Percentiles rank a stretch among this genome's conserved stretches.
phyloP scores from a whole-genome alignment of 768 basidiomycete species.

The Rhodosporidiobolus odoratus region DNA sequence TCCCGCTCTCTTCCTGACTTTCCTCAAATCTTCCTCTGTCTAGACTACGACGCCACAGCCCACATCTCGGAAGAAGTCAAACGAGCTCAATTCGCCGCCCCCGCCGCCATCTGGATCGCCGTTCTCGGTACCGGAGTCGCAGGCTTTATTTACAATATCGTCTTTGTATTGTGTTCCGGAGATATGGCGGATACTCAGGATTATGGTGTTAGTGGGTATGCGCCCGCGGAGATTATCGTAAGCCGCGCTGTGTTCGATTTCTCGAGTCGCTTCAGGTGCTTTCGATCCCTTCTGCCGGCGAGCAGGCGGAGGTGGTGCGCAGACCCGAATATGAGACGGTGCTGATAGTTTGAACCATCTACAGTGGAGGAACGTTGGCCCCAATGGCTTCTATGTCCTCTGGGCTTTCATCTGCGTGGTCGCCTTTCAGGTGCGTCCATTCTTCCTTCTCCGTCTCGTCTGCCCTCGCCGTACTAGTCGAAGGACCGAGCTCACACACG shows the following conservation, averaged over 20 bases:
- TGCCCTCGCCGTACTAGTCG: too few relatives aligned
- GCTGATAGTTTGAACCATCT: conserved; percentile 52
- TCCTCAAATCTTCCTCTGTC: conserved; percentile 14
- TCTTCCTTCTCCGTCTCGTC: conserved; percentile 43
- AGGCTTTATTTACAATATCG: conserved; percentile 64
- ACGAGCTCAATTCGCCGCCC: conserved; percentile 48
- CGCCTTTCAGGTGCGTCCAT: conserved; percentile 79
- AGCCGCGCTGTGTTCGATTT: not conserved
- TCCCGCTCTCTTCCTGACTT: not conserved
- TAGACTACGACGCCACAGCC: conserved; percentile 46
- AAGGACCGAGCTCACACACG: not conserved
- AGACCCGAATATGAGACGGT: not conserved
- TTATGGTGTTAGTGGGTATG: conserved; percentile 62
- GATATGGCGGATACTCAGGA: conserved; percentile 44
- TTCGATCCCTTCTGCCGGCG: not conserved
- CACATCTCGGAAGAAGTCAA: conserved; percentile 50
- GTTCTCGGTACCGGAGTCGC: conserved; percentile 47
- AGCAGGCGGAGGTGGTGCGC: too few relatives aligned
- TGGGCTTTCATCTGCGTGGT: conserved; percentile 81
- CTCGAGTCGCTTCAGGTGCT: not conserved
- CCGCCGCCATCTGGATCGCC: conserved; percentile 49
- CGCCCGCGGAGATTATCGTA: conserved; percentile 50
- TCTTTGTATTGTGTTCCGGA: conserved; percentile 76
- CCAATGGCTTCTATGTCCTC: conserved; percentile 61
- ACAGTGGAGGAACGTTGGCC: conserved; percentile 58